Evolutionary conservation across 208 protist species (phyloP).

Genomic region (Angomonas deanei): DNA sequence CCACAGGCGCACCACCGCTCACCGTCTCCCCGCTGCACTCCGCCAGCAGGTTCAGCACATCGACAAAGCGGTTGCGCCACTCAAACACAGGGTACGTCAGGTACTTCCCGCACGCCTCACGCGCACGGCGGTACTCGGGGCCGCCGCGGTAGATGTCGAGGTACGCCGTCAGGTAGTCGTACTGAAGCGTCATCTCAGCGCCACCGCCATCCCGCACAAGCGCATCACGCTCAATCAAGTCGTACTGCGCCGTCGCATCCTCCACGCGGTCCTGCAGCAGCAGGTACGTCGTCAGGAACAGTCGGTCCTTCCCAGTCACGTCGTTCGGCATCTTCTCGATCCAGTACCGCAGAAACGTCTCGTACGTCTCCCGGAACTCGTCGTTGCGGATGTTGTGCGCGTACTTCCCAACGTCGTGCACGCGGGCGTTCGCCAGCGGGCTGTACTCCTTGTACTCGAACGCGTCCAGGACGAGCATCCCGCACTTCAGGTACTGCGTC

Average conservation of each 20-base stretch:
- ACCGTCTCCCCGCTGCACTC: slow-evolving; percentile 3
- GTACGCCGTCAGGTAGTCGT: slow-evolving; percentile 12
- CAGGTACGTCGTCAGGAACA: slow-evolving; percentile 5
- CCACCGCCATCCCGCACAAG: not conserved
- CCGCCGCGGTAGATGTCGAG: slow-evolving; percentile 1
- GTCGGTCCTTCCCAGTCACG: not conserved
- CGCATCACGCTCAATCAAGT: not conserved
- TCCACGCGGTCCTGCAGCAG: slow-evolving; percentile 10
- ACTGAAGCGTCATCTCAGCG: not conserved
- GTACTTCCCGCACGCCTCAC: slow-evolving; percentile 1
- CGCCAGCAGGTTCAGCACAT: slow-evolving; percentile 7
- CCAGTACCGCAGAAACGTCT: slow-evolving; percentile 3
- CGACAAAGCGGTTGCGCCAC: slow-evolving; percentile 13
- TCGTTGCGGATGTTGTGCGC: slow-evolving; percentile 11
- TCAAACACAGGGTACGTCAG: slow-evolving; percentile 11
- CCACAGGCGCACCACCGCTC: not conserved
- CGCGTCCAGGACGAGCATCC: not conserved
- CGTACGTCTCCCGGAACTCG: slow-evolving; percentile 7
- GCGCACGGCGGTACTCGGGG: not conserved
- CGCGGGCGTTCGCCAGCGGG: slow-evolving; percentile 9
- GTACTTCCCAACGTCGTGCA: slow-evolving; percentile 10
- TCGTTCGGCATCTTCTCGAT: not conserved
- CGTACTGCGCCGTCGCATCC: not conserved
- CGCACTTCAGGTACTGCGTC: slow-evolving; percentile 4
- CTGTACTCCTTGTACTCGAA: slow-evolving; percentile 12